Base-by-base conservation (phyloP, 1,284 basidiomycete species). In the Moniliophthora roreri region DNA sequence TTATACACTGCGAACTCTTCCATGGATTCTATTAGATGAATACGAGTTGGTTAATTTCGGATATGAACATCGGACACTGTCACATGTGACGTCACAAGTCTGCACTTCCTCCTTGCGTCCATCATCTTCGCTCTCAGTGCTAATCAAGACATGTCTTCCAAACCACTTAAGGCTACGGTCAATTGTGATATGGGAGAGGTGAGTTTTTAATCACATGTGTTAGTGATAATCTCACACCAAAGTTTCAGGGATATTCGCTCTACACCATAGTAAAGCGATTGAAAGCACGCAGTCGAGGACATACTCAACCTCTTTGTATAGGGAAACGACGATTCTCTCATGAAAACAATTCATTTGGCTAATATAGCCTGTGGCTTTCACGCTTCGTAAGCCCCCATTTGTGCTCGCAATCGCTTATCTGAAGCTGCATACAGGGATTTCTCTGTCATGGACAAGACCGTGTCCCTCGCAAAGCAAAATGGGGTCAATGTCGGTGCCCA, bases 161-260 rank as follows among this genome's bases (percentile, higher is more conserved):
- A 46, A 44, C 62, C 68, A 49, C 57, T 77, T 9, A 64, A 61
- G 15, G 80, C 80, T 9, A 80, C 78, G 1, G 76, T 85, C 4
- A 84, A 84, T 49, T 84, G 82, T 55, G 82, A 84, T 58, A 77
- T 84, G 77, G 82, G 82, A 46, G 82, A 84, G 78, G 82, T 81
- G 42, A 47, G 66, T 53, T 2, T n/a, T n/a, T n/a, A n/a, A n/a
- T n/a, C 10, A 26, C 23, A 11, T 26, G 18, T 13, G 8, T 24
- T 34, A 32, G 44, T 11, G 10, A 9, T 10, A 15, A 47, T 35
- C n/a, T 32, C 10, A 18, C 7, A 13, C 42, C 16, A 60, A 21
- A 45, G 16, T 28, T 24, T n/a, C 20, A 82, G 80, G 80, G 82
- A 0, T 84, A 75, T 55, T 81, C 81, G 5, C 58, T 84, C 3